Evolutionary conservation across 129 eudicot species (phyloP).

Genomic region (Solidago caesia): DNA sequence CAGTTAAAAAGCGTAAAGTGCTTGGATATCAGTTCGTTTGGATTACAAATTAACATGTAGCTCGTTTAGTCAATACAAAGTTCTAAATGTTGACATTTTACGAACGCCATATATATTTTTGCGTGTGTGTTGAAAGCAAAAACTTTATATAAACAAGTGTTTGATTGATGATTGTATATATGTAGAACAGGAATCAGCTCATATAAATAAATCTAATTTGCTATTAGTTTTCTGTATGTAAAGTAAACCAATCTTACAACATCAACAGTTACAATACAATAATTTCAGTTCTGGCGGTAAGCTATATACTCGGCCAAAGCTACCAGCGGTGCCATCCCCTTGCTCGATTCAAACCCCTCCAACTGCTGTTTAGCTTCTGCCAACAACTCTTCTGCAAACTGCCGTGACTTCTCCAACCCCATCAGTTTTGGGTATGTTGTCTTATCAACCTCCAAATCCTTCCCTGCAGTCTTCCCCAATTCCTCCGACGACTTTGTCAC

Average conservation of each 20-base stretch:
- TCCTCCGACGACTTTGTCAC: constrained; percentile 71
- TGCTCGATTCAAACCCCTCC: constrained; percentile 43
- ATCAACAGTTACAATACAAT: neutral
- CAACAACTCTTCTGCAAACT: constrained; percentile 59
- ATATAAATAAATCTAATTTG: constrained; percentile 21
- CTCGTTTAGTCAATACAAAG: neutral
- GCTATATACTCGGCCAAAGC: constrained; percentile 79
- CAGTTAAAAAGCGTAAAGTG: neutral
- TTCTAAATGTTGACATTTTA: neutral
- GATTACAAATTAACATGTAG: neutral
- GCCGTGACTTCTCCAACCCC: constrained; percentile 63
- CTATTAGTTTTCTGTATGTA: constrained; percentile 1
- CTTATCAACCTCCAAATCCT: constrained; percentile 58
- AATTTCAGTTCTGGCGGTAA: constrained; percentile 48
- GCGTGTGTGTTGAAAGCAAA: neutral
- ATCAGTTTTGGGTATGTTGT: constrained; percentile 66
- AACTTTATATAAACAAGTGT: neutral
- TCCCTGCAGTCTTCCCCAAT: constrained; percentile 82
- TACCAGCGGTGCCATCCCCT: constrained; percentile 60
- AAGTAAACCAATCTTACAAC: constrained; percentile 24
- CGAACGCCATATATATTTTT: neutral
- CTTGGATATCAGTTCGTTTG: neutral
- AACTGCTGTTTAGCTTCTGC: constrained; percentile 59
- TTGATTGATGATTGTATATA: constrained; percentile 4
- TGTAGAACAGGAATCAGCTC: neutral